These are phyloP conservation scores for Daldinia caldariorum DNA, from an alignment of 495 filamentous ascomycete species.

Conservation along the genomic window DNA sequence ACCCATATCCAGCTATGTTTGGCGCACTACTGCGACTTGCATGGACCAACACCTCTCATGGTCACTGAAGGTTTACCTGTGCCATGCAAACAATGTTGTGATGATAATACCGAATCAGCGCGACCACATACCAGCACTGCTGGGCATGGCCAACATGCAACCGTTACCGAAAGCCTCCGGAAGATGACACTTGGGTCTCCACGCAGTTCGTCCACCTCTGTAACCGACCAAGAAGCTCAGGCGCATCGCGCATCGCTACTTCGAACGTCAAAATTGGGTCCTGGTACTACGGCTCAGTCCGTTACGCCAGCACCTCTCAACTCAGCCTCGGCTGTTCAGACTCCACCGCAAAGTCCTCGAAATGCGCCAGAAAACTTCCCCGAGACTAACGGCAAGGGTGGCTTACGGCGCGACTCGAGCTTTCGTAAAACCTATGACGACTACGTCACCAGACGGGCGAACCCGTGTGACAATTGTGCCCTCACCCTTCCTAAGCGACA, in stretches of 20 bases:
- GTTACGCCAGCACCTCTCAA: constrained; percentile 31
- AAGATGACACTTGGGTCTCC: constrained; percentile 51
- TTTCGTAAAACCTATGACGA: constrained; percentile 67
- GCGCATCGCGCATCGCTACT: constrained; percentile 52
- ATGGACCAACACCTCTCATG: constrained; percentile 94
- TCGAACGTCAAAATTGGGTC: constrained; percentile 42
- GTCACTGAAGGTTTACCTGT: constrained; percentile 89
- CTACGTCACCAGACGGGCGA: constrained; percentile 61
- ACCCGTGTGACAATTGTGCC: constrained; percentile 69
- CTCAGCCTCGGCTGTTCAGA: constrained; percentile 61
- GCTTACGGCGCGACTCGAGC: constrained; percentile 58
- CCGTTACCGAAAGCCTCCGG: constrained; percentile 54
- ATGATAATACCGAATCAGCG: constrained; percentile 48
- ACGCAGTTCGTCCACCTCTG: constrained; percentile 55
- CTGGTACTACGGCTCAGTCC: constrained; percentile 25
- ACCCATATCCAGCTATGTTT: constrained; percentile 79
- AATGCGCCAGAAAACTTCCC: constrained; percentile 48
- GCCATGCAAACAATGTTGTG: constrained; percentile 77
- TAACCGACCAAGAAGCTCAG: constrained; percentile 54
- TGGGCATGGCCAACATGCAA: constrained; percentile 46
- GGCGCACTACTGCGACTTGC: constrained; percentile 95
- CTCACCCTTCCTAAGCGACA: constrained; percentile 66
- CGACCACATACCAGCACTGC: constrained; percentile 51
- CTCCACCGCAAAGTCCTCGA: constrained; percentile 71
- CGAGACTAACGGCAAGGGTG: constrained; percentile 41